Evolutionary conservation across 345 rosid genomes (phyloP).

Genomic region (Angophora floribunda): DNA sequence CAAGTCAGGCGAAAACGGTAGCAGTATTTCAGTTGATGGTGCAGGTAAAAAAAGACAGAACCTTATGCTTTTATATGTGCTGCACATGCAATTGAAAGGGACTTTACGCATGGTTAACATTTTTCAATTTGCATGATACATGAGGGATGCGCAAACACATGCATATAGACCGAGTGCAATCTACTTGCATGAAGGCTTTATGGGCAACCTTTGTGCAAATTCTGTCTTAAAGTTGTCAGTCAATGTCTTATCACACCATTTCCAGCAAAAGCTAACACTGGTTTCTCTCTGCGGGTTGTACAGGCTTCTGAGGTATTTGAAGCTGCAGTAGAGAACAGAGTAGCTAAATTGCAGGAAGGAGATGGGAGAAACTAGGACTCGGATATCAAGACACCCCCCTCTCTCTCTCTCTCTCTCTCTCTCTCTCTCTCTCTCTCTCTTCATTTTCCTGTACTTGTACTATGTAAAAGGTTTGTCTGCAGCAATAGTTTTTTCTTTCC

Average conservation of each 20-base stretch:
- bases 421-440: not conserved
- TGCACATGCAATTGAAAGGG: not conserved
- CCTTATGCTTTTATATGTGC: not conserved
- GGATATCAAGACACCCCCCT: not conserved
- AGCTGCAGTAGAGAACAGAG: slow-evolving; percentile 7
- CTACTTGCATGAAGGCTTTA: not conserved
- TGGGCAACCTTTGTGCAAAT: not conserved
- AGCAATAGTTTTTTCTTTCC: not conserved
- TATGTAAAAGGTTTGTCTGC: not conserved
- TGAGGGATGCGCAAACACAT: not conserved
- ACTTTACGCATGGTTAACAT: not conserved
- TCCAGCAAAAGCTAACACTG: not conserved
- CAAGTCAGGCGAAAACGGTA: not conserved
- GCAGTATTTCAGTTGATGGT: not conserved
- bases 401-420: not conserved
- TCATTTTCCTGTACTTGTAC: not conserved
- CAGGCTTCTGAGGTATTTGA: slow-evolving; percentile 10
- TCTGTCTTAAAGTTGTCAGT: not conserved
- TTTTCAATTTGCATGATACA: not conserved
- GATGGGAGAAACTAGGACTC: not conserved
- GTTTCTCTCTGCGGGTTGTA: not conserved
- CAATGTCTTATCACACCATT: not conserved
- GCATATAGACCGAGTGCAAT: not conserved
- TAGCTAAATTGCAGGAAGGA: not conserved
- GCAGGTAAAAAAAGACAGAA: slow-evolving; percentile 6